Evolutionary conservation across 2,329 filamentous ascomycete species (phyloP).

Genomic region (Colletotrichum phormii): DNA sequence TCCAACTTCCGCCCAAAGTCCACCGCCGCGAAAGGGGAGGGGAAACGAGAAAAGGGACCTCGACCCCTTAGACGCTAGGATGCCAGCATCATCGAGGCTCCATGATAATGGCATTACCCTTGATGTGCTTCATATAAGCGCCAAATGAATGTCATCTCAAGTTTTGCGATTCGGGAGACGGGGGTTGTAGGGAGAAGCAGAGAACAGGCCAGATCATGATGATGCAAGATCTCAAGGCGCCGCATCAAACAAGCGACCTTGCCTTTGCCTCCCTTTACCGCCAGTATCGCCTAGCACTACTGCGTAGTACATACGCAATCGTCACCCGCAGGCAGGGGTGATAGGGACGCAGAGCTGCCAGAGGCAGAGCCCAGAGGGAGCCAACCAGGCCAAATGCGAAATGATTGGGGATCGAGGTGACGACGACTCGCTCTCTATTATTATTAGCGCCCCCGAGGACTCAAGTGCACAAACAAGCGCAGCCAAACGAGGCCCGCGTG

Average conservation of each 20-base stretch:
- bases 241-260: slow-evolving; percentile 12
- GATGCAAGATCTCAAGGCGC: neutral
- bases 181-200: neutral
- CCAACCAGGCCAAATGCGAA: slow-evolving; percentile 8
- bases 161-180: neutral
- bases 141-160: slow-evolving; percentile 29
- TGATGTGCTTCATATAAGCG: slow-evolving; percentile 4
- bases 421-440: slow-evolving; percentile 17
- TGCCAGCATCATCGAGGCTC: slow-evolving; percentile 33
- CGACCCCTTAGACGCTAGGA: slow-evolving; percentile 2
- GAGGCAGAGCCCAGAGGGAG: neutral
- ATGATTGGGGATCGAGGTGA: slow-evolving; percentile 27
- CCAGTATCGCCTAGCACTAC: neutral
- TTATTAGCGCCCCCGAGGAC: slow-evolving; percentile 21
- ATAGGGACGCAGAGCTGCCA: neutral
- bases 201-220: slow-evolving; percentile 1
- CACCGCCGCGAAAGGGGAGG: neutral
- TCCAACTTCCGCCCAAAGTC: slow-evolving; percentile 6
- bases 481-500: slow-evolving; percentile 10
- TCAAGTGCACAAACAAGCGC: slow-evolving; percentile 4
- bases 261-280: slow-evolving; percentile 12
- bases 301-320: neutral
- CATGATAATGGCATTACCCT: slow-evolving; percentile 23
- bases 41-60: neutral
- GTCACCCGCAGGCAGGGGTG: neutral